Evolutionary conservation across 169 alveolate species (phyloP), one percentile per base, ranked within the genome.

Genomic region (Fabrea salina): DNA sequence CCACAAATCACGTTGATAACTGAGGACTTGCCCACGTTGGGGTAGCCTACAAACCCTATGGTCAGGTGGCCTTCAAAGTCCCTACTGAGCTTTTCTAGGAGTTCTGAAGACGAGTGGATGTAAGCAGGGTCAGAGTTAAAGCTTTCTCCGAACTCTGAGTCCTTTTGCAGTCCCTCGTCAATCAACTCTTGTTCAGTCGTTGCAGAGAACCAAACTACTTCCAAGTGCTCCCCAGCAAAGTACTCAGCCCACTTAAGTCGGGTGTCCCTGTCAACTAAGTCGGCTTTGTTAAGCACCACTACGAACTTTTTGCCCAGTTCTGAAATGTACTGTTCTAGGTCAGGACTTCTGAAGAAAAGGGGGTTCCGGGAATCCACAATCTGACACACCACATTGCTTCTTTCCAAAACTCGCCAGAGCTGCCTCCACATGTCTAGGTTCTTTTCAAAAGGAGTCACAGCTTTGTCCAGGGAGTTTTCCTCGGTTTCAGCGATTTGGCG

Each of bases 11-110:
- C 97, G 82, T 98, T 98, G 56, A 98, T 98, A 47, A 98, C 95
- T 25, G 99, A 97, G 49, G 99, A 96, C 87, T 98, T 98, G 35
- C 99, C 99, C n/a, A 98, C 99, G 86, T 98, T 98, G 16, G 99
- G 99, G 86, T 93, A 98, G n/a, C 99, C 99, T 6, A 98, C 98
- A 89, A 96, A 93, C 19, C 99, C 99, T 22, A 97, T 95, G 56
- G 92, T 91, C 37, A 89, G 27, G 44, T 37, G 78, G 4, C 19
- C 30, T 47, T 1, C 25, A 35, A 11, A 11, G n/a, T 61, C 32
- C 86, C 74, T 30, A 79, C 82, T 57, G 75, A 74, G 25, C 22
- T 41, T 75, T 8, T 56, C 64, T 41, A 87, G 22, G n/a, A 83
- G 50, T 58, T 82, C 92, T 47, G 43, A 75, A 59, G 86, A 58